Evolutionary conservation across 306 rosid species (phyloP).

Genomic region (Quercus variabilis): DNA sequence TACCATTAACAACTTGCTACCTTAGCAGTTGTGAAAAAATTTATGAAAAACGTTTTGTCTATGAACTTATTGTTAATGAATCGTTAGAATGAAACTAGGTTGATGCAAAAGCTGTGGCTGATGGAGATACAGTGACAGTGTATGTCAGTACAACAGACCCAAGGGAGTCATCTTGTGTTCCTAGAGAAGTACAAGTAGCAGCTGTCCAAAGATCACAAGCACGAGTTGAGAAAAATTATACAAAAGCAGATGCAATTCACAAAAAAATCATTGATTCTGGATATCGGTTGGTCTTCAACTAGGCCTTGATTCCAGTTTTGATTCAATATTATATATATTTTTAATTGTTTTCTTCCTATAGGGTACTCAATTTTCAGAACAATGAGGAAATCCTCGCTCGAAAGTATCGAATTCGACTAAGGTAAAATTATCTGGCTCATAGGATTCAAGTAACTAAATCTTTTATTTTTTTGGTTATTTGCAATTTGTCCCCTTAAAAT

Average conservation of each 20-base stretch:
- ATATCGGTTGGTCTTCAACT: constrained; percentile 55
- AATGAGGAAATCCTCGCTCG: constrained; percentile 63
- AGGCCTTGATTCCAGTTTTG: not conserved
- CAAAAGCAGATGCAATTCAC: constrained; percentile 68
- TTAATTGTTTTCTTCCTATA: constrained; percentile 14
- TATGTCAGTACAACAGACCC: constrained; percentile 77
- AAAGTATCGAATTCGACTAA: constrained; percentile 80
- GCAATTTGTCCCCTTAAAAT: no score
- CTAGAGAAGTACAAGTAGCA: constrained; percentile 51
- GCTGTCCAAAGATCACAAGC: constrained; percentile 56
- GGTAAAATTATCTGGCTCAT: constrained; percentile 35
- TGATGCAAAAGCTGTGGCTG: constrained; percentile 77
- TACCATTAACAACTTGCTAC: no score
- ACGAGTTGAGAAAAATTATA: constrained; percentile 38
- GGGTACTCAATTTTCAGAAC: constrained; percentile 52
- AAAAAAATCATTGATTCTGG: constrained; percentile 66
- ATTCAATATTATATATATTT: not conserved
- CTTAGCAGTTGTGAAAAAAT: no score
- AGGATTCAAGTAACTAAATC: not conserved
- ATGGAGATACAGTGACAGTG: constrained; percentile 85
- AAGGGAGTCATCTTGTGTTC: constrained; percentile 64
- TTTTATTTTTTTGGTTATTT: not conserved
- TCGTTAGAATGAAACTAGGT: constrained; percentile 45
- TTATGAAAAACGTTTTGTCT: no score
- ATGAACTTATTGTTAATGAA: not conserved